Percentiles rank a stretch among this genome's conserved stretches.
Conservation (phyloP, 1,284 basidiomycete species). For the Rhizopogon hawkerae region DNA sequence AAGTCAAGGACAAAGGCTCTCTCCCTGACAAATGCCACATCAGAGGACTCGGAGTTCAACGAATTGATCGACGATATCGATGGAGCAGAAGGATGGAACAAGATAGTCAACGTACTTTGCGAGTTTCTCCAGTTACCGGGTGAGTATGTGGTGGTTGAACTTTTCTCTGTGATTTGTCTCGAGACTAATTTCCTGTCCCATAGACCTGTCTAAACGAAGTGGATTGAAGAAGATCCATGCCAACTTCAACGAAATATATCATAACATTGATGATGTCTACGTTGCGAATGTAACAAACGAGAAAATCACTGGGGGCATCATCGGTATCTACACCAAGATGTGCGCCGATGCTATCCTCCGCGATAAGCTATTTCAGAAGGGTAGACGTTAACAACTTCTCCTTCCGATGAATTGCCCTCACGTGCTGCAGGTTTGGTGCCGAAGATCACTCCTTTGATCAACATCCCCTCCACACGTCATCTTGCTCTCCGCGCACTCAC, state of each 20-base stretch:
- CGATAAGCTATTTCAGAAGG: slow-evolving; percentile 48
- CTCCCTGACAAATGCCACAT: neutral
- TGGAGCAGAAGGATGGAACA: slow-evolving; percentile 41
- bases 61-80: slow-evolving; percentile 36
- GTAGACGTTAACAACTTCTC: slow-evolving; percentile 22
- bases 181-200: neutral
- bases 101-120: slow-evolving; percentile 41
- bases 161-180: neutral
- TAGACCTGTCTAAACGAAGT: slow-evolving; percentile 47
- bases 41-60: neutral
- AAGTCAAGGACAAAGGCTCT: slow-evolving; percentile 13
- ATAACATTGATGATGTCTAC: slow-evolving; percentile 39
- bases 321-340: slow-evolving; percentile 58
- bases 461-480: slow-evolving; percentile 37
- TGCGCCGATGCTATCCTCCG: slow-evolving; percentile 49
- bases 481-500: slow-evolving; percentile 47
- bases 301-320: slow-evolving; percentile 43
- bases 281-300: slow-evolving; percentile 30
- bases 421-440: slow-evolving; percentile 38
- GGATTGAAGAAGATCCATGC: slow-evolving; percentile 55
- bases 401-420: neutral
- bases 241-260: slow-evolving; percentile 44
- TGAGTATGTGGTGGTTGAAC: slow-evolving; percentile 17
- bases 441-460: slow-evolving; percentile 46
- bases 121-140: slow-evolving; percentile 45